Evolutionary conservation across 2,329 filamentous ascomycete genomes (phyloP).

Genomic region (Thielaviopsis punctulata): DNA sequence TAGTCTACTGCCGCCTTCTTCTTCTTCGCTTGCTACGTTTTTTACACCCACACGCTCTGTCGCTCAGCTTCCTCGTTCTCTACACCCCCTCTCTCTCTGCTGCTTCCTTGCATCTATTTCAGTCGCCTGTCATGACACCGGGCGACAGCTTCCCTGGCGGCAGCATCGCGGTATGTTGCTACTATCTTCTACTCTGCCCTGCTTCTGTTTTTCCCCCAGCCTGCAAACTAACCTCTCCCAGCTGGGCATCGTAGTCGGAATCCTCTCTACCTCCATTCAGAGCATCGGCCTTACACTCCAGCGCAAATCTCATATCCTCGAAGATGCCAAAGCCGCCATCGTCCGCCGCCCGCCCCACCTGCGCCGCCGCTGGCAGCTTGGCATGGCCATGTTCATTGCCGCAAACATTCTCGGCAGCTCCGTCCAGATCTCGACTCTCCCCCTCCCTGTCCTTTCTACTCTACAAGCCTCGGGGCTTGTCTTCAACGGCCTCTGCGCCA

Average conservation of each 20-base stretch:
- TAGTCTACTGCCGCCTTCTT: too few species aligned
- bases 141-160: conserved; percentile 62
- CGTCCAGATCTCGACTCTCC: conserved; percentile 92
- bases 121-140: conserved; percentile 24
- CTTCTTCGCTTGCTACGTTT: too few species aligned
- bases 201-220: not conserved
- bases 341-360: conserved; percentile 73
- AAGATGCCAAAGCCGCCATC: conserved; percentile 83
- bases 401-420: conserved; percentile 90
- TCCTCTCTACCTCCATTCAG: conserved; percentile 86
- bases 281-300: conserved; percentile 89
- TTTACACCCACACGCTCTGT: too few species aligned
- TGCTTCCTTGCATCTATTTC: not conserved
- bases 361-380: conserved; percentile 84
- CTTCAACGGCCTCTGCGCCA: conserved; percentile 97
- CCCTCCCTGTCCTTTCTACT: conserved; percentile 83
- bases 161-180: conserved; percentile 50
- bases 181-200: not conserved
- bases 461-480: conserved; percentile 90
- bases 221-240: conserved; percentile 22
- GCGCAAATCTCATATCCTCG: conserved; percentile 92
- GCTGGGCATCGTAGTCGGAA: conserved; percentile 84
- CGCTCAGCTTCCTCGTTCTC: too few species aligned
- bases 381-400: conserved; percentile 93
- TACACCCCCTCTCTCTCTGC: not conserved